Conservation (phyloP, 495 filamentous ascomycete genomes). For the Rhypophila decipiens region DNA sequence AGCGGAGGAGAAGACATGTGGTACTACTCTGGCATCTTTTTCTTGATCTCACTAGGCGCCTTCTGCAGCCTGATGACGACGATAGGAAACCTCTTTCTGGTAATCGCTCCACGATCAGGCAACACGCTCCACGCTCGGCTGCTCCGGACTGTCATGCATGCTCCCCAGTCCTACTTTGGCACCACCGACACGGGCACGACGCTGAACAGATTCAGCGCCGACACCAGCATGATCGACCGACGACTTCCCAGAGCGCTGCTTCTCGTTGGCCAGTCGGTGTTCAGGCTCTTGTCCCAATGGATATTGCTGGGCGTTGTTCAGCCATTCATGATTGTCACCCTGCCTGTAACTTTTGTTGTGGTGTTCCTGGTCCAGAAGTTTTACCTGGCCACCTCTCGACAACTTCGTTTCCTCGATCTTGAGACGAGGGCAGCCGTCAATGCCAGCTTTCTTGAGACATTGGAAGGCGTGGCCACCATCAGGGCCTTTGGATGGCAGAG, state of each 20-base stretch:
- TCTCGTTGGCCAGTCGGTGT: constrained; percentile 2
- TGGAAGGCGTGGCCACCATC: constrained; percentile 38
- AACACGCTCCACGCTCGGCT: constrained; percentile 4
- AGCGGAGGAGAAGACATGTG: constrained; percentile 8
- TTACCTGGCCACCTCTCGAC: constrained; percentile 51
- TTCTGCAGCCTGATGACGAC: constrained; percentile 1
- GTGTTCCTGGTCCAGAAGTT: constrained; percentile 41
- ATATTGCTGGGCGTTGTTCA: constrained; percentile 26
- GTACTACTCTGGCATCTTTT: constrained; percentile 11
- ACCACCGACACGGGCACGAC: constrained; percentile 5
- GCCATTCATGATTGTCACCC: constrained; percentile 22
- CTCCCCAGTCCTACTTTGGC: constrained; percentile 7
- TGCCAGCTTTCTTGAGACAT: constrained; percentile 33
- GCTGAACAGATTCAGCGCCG: constrained; percentile 25
- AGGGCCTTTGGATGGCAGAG: constrained; percentile 38
- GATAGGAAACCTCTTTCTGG: constrained; percentile 5
- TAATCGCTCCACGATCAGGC: constrained; percentile 5
- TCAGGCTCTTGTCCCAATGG: constrained; percentile 25
- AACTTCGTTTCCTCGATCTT: constrained; percentile 50
- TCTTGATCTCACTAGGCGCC: neutral
- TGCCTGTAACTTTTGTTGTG: constrained; percentile 29
- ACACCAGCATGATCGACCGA: constrained; percentile 13
- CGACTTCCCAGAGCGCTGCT: constrained; percentile 5
- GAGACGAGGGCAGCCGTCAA: constrained; percentile 28
- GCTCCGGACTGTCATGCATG: constrained; percentile 9